Conservation (phyloP, 306 rosid species). For the Alnus rubra region DNA sequence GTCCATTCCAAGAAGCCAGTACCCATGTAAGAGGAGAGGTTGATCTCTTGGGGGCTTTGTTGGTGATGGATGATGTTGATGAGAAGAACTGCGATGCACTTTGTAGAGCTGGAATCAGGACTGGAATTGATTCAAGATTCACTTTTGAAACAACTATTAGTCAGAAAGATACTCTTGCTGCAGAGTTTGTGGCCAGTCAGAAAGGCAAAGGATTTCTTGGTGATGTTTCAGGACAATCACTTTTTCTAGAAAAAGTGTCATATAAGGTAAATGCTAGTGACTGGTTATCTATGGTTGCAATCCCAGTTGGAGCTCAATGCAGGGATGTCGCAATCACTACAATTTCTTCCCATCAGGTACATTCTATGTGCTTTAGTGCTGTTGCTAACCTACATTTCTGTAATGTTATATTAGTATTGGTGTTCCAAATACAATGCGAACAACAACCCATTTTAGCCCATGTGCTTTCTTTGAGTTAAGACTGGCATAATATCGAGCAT, state of each 20-base stretch:
- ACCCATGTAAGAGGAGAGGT: conserved; percentile 70
- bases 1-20: conserved; percentile 68
- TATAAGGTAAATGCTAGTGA: conserved; percentile 52
- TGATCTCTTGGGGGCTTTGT: conserved; percentile 65
- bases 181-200: conserved; percentile 67
- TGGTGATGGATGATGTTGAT: conserved; percentile 42
- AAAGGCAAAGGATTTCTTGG: conserved; percentile 32
- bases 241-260: conserved; percentile 63
- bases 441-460: neutral
- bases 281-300: conserved; percentile 64
- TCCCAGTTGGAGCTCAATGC: conserved; percentile 84
- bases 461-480: conserved; percentile 2
- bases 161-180: conserved; percentile 53
- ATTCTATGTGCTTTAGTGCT: neutral
- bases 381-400: neutral
- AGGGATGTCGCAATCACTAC: conserved; percentile 65
- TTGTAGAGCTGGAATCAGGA: conserved; percentile 57
- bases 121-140: conserved; percentile 69
- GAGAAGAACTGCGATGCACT: conserved; percentile 42
- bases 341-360: conserved; percentile 62
- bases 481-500: conserved; percentile 4
- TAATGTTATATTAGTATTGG: neutral
- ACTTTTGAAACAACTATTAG: conserved; percentile 64
- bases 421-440: neutral
- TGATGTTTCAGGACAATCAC: conserved; percentile 48